phyloP scores from a whole-genome alignment of 2,329 filamentous ascomycete genomes.

The Coleophoma cylindrospora region DNA sequence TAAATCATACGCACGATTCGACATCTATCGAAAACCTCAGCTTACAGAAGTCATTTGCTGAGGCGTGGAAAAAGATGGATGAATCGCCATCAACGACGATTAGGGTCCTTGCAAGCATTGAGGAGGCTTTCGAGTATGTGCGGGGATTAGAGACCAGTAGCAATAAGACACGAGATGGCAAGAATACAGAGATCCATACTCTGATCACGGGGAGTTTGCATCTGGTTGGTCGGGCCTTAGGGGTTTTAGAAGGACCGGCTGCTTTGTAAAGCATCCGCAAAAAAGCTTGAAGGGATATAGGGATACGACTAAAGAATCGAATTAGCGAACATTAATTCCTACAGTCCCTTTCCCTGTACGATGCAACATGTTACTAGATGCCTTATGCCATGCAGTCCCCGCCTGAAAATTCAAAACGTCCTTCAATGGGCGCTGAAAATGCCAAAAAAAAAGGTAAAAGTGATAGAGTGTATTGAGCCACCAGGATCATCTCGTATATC shows the following conservation, averaged over 20 bases:
- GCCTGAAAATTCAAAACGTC: no score
- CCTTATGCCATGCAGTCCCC: no score
- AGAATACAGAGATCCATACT: conserved; percentile 16
- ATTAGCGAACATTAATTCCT: no score
- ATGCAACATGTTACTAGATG: no score
- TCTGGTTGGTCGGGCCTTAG: conserved; percentile 64
- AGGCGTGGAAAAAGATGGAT: conserved; percentile 17
- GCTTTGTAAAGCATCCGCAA: background rate
- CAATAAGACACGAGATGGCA: background rate
- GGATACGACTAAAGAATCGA: no score
- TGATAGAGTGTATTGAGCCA: no score
- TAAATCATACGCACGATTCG: conserved; percentile 40
- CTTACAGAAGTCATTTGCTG: conserved; percentile 58
- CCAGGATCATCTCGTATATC: background rate
- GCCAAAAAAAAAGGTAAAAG: no score
- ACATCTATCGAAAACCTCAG: conserved; percentile 43
- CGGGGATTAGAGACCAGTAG: conserved; percentile 27
- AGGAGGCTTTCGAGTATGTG: conserved; percentile 47
- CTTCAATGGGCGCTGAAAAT: no score
- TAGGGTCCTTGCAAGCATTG: conserved; percentile 44
- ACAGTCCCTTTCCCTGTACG: no score
- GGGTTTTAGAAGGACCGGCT: conserved; percentile 56
- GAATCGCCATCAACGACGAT: background rate
- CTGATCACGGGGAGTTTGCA: conserved; percentile 60
- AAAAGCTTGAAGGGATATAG: no score